phyloP scores from a whole-genome alignment of 345 rosid genomes.

The Leavenworthia alabamica region DNA sequence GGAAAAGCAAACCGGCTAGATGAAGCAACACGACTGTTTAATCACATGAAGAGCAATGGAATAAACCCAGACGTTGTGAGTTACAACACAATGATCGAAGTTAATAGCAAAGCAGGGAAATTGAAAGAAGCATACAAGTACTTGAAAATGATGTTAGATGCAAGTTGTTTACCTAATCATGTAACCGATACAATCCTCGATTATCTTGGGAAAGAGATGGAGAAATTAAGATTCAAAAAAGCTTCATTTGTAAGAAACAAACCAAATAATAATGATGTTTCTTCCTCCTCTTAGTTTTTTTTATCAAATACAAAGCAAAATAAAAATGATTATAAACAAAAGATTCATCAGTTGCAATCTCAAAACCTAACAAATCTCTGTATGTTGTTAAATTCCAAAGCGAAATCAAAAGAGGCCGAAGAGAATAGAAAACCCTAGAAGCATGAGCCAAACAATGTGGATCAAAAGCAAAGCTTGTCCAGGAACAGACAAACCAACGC shows the following conservation, averaged over 20 bases:
- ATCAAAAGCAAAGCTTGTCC: constrained; percentile 86
- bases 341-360: neutral
- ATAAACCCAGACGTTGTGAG: constrained; percentile 77
- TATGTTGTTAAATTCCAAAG: neutral
- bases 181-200: constrained; percentile 80
- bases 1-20: constrained; percentile 76
- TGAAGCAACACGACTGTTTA: constrained; percentile 61
- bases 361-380: neutral
- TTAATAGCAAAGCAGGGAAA: constrained; percentile 71
- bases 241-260: constrained; percentile 47
- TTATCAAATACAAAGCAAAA: neutral
- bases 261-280: constrained; percentile 12
- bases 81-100: constrained; percentile 75
- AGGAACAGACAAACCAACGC: constrained; percentile 65
- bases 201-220: constrained; percentile 74
- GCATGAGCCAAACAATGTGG: constrained; percentile 86
- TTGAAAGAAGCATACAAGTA: constrained; percentile 71
- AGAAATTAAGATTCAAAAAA: constrained; percentile 52
- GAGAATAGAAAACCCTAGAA: constrained; percentile 74
- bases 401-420: constrained; percentile 58
- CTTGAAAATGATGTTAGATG: constrained; percentile 69
- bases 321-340: constrained; percentile 8
- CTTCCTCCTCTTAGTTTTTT: neutral
- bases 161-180: constrained; percentile 68
- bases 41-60: constrained; percentile 70